Base-by-base conservation (phyloP, 768 basidiomycete species). In the Boletus reticulatus region DNA sequence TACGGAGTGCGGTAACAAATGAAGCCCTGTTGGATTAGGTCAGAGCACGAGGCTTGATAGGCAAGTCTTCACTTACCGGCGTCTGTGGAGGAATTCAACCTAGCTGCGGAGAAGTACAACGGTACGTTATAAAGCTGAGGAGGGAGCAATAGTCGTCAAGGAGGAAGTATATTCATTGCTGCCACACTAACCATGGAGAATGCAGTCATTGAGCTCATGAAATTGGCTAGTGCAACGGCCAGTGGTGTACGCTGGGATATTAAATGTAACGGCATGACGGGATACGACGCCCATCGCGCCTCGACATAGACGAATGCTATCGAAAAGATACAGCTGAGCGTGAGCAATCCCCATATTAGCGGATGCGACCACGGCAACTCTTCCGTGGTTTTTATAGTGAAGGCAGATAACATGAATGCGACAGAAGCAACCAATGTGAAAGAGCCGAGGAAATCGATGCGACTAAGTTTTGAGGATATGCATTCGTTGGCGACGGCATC, bases 1-100 rank as follows among this genome's bases (percentile, higher is more conserved):
- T 73, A 93, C 89, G 36, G 92, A 92, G 73, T 96, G 94, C 22
- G 95, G 94, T 37, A 98, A 74, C 20, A 99, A 74, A 74, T 95
- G 95, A 29, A 89, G 76, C 29, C 91, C 90, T 91, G 62, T 41
- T n/a, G 27, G 27, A 53, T 50, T 4, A 46, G 27, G 22, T 72
- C 22, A 71, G 47, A 24, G 13, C 17, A 27, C n/a, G 17, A 38
- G 20, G 22, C 22, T 22, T 36, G 42, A 24, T 4, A n/a, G 16
- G 27, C n/a, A 13, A 17, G 12, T n/a, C 11, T 31, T 50, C 43
- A 69, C 82, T 50, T 67, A 85, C 93, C 94, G 52, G 94, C 80
- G 56, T 79, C 77, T 43, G 87, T 82, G 22, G 93, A 80, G 14
- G 83, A 82, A 55, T 79, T 75, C 27, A 90, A 73, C 64, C 84